phyloP scores from a whole-genome alignment of 148 eudicot genomes.

The Rhododendron williamsianum region DNA sequence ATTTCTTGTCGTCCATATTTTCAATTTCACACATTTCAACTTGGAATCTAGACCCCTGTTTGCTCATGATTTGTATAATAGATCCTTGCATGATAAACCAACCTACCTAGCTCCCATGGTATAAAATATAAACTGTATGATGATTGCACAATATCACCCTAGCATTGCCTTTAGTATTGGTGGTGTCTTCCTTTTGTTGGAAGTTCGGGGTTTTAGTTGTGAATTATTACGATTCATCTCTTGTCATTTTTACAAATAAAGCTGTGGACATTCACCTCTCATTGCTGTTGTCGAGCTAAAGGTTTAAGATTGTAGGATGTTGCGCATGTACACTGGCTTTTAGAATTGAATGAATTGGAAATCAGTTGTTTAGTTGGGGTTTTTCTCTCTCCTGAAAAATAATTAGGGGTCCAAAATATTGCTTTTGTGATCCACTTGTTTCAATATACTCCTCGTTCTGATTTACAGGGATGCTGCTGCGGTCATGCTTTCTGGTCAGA shows the following conservation, averaged over 20 bases:
- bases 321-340: neutral
- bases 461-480: constrained; percentile 65
- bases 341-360: neutral
- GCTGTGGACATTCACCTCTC: neutral
- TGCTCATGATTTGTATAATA: neutral
- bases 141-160: neutral
- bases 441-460: neutral
- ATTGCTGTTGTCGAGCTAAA: neutral
- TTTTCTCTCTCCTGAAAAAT: neutral
- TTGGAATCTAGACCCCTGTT: neutral
- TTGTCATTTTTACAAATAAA: neutral
- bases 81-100: neutral
- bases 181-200: neutral
- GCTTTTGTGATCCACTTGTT: neutral
- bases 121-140: neutral
- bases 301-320: neutral
- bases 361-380: neutral
- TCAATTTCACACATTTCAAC: neutral
- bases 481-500: constrained; percentile 90
- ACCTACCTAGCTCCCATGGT: neutral
- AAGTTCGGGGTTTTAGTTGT: neutral
- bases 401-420: constrained; percentile 7
- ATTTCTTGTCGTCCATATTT: neutral
- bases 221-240: neutral
- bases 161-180: neutral